Evolutionary conservation across 345 rosid genomes (phyloP).

Genomic region (Cardamine resedifolia): DNA sequence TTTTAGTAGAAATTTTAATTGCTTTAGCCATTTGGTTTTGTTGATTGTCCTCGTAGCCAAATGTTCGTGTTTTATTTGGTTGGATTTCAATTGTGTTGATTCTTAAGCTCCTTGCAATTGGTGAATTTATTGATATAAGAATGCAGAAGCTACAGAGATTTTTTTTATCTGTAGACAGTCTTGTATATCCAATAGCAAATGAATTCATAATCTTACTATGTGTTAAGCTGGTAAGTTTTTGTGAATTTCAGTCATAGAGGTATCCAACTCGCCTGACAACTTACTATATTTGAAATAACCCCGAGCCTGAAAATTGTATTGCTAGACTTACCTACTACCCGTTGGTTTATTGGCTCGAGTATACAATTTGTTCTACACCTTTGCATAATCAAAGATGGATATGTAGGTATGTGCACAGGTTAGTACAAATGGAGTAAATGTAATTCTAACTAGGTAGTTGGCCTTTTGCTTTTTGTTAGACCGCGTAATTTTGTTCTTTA

Average conservation of each 20-base stretch:
- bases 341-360: neutral
- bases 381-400: neutral
- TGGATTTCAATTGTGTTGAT: neutral
- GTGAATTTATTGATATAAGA: neutral
- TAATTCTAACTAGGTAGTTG: neutral
- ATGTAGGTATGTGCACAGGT: neutral
- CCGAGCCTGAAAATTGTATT: neutral
- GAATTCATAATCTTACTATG: neutral
- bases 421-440: neutral
- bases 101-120: neutral
- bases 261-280: neutral
- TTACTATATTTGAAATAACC: neutral
- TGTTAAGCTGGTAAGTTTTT: neutral
- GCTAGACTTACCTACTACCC: neutral
- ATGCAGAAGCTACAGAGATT: neutral
- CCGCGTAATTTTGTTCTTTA: neutral
- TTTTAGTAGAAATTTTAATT: neutral
- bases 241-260: neutral
- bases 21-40: neutral
- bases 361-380: neutral
- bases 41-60: neutral
- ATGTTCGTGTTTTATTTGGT: neutral
- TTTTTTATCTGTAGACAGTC: neutral
- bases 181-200: neutral
- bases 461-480: neutral